A percentile compares a stretch with the other conserved stretches of the same genome.
Evolutionary conservation across 169 alveolate species (phyloP).

Genomic region (Plasmodium vivax): DNA sequence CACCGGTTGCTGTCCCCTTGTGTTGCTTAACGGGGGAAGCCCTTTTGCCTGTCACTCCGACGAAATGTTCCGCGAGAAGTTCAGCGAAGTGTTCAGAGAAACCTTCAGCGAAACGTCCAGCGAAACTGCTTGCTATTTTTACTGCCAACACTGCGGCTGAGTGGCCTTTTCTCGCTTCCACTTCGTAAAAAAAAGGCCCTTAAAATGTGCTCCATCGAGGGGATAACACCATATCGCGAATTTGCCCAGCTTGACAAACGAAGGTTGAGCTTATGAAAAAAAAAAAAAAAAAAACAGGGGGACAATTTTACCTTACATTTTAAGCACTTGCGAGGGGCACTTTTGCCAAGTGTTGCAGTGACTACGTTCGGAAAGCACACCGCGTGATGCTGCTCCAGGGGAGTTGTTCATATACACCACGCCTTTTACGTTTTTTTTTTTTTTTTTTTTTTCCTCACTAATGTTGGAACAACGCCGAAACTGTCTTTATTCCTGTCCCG

Average conservation of each 20-base stretch:
- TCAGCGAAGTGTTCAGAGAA: too few relatives aligned
- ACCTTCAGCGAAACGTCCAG: not conserved
- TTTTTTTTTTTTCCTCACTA: not conserved
- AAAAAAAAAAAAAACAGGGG: not conserved
- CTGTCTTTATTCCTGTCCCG: not conserved
- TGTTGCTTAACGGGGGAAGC: not conserved
- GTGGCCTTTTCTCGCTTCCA: not conserved
- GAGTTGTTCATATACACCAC: not conserved
- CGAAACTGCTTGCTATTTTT: not conserved
- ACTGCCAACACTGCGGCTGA: not conserved
- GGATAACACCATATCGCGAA: not conserved
- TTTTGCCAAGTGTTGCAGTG: not conserved
- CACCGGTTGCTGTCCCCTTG: not conserved
- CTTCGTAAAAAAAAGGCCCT: not conserved
- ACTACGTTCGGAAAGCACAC: not conserved
- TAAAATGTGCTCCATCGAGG: not conserved
- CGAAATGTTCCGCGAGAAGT: not conserved
- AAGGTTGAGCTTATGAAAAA: not conserved
- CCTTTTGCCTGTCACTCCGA: not conserved
- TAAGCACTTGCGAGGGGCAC: not conserved
- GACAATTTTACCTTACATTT: not conserved
- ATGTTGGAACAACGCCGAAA: not conserved
- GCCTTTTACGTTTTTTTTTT: not conserved
- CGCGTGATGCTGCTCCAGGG: not conserved
- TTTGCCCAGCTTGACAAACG: not conserved